These are phyloP conservation scores for Yamadazyma kitorensis DNA, from an alignment of 805 yeast species.

Conservation along the genomic window DNA sequence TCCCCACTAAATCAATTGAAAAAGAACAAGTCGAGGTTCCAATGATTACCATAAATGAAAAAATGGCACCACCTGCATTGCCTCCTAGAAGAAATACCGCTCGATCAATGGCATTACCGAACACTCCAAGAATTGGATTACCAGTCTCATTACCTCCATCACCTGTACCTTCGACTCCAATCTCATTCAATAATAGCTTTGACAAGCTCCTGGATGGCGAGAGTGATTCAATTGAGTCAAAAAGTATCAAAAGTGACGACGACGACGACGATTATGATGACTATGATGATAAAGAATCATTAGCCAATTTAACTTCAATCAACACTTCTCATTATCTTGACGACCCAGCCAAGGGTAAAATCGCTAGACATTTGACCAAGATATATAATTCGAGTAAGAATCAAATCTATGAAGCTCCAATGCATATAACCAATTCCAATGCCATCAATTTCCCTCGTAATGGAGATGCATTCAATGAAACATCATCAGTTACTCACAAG, in stretches of 20 bases:
- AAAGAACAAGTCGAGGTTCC: conserved; percentile 5
- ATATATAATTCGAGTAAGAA: conserved; percentile 35
- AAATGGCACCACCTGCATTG: conserved; percentile 24
- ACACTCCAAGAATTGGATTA: conserved; percentile 9
- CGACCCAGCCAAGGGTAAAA: conserved; percentile 7
- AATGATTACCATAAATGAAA: background rate
- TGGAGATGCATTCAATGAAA: conserved; percentile 12
- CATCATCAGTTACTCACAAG: conserved; percentile 23
- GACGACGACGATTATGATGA: conserved; percentile 7
- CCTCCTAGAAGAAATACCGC: conserved; percentile 31
- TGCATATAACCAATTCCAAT: conserved; percentile 10
- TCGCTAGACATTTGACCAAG: conserved; percentile 18
- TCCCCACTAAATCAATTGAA: conserved; percentile 18
- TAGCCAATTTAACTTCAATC: background rate
- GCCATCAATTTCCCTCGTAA: conserved; percentile 4
- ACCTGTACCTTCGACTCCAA: conserved; percentile 9
- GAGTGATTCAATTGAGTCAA: conserved; percentile 10
- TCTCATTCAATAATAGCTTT: conserved; percentile 1
- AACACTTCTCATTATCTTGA: conserved; percentile 4
- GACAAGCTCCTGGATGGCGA: conserved; percentile 10
- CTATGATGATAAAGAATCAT: conserved; percentile 1
- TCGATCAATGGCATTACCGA: conserved; percentile 4
- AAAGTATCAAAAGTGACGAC: conserved; percentile 8
- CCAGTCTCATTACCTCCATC: conserved; percentile 12
- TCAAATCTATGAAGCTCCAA: conserved; percentile 30